Conservation (phyloP, 202 grass and related monocot genomes). For the Carex sylvatica region DNA sequence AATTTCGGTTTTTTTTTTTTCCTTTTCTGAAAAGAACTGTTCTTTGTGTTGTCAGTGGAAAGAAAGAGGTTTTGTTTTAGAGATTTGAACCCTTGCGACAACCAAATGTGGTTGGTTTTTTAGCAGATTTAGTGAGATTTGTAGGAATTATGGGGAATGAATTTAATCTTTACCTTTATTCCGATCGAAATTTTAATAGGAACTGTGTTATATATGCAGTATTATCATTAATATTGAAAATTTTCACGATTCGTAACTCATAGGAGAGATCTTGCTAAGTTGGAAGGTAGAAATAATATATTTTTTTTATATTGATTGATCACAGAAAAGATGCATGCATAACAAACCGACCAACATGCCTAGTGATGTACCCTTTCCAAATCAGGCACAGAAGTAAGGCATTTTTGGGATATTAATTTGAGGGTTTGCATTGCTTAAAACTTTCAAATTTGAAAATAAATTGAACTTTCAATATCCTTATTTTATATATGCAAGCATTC, state of each 20-base stretch:
- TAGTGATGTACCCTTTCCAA: background rate
- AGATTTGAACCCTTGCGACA: no score
- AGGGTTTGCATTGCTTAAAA: background rate
- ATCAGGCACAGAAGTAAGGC: background rate
- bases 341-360: background rate
- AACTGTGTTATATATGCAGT: background rate
- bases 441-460: no score
- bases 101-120: no score
- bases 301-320: background rate
- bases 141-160: background rate
- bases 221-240: background rate
- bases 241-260: background rate
- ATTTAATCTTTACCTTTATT: background rate
- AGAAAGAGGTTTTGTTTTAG: background rate
- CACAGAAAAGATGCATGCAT: slow-evolving; percentile 11
- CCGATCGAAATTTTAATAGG: background rate
- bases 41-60: background rate
- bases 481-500: no score
- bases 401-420: background rate
- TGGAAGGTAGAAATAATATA: background rate
- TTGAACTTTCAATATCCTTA: no score
- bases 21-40: background rate
- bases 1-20: background rate
- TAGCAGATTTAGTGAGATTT: no score
- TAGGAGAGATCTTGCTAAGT: background rate